phyloP scores from a whole-genome alignment of 148 eudicot genomes.

The Mesembryanthemum crystallinum region DNA sequence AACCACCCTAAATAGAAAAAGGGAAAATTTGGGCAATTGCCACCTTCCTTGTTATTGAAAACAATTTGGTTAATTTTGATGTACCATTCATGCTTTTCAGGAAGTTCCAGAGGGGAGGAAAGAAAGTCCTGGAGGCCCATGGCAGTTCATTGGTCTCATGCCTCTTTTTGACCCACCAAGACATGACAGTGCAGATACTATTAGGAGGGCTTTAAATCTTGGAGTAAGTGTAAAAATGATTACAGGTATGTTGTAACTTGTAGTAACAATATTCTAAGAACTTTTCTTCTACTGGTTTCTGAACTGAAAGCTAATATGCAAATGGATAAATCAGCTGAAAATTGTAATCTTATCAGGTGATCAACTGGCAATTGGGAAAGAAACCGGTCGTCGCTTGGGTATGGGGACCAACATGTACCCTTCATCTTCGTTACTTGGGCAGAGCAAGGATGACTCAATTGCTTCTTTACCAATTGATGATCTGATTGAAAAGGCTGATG shows the following conservation, averaged over 20 bases:
- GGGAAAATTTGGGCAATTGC: background rate
- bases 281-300: background rate
- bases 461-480: constrained; percentile 89
- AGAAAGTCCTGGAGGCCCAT: constrained; percentile 95
- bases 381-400: constrained; percentile 96
- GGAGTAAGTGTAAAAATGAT: constrained; percentile 98
- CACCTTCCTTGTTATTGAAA: background rate
- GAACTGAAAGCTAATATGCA: constrained; percentile 8
- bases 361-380: constrained; percentile 96
- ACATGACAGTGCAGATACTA: constrained; percentile 98
- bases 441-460: constrained; percentile 90
- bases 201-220: constrained; percentile 89
- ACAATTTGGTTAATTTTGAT: background rate
- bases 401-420: constrained; percentile 99
- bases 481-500: constrained; percentile 96
- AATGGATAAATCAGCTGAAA: constrained; percentile 18
- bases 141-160: constrained; percentile 94
- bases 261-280: constrained; percentile 2
- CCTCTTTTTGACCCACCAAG: constrained; percentile 99
- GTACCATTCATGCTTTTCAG: constrained; percentile 34
- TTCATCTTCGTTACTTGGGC: constrained; percentile 92
- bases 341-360: constrained; percentile 53
- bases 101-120: constrained; percentile 95
- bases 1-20: constrained; percentile 1
- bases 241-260: constrained; percentile 53